Evolutionary conservation across 805 yeast species (phyloP).

Genomic region (Naumovozyma castellii): DNA sequence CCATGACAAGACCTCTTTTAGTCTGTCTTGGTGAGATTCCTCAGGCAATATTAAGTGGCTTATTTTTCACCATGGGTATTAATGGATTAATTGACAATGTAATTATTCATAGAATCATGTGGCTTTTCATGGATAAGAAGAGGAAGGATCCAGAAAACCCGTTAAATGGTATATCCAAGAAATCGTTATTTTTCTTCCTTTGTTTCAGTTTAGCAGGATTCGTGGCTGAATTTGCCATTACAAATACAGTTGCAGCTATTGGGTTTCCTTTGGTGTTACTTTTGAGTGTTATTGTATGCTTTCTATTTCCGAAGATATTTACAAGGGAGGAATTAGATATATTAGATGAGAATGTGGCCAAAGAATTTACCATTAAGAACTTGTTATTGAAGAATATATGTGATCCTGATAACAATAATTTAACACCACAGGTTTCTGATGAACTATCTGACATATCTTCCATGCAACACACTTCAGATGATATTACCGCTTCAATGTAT

Average conservation of each 20-base stretch:
- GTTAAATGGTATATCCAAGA: constrained; percentile 26
- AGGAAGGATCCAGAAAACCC: constrained; percentile 28
- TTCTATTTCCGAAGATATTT: constrained; percentile 54
- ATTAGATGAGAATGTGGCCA: constrained; percentile 60
- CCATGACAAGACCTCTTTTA: constrained; percentile 84
- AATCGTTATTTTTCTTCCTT: constrained; percentile 44
- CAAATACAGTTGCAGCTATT: constrained; percentile 81
- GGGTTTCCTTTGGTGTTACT: constrained; percentile 86
- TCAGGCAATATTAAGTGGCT: constrained; percentile 85
- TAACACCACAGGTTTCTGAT: too few relatives aligned
- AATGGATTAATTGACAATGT: constrained; percentile 63
- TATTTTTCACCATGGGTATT: constrained; percentile 89
- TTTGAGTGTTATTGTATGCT: constrained; percentile 51
- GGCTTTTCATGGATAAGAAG: constrained; percentile 49
- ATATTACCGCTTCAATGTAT: too few relatives aligned
- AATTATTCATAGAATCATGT: constrained; percentile 53
- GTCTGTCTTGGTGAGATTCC: constrained; percentile 77
- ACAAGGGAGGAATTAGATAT: constrained; percentile 48
- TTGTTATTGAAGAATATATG: constrained; percentile 23
- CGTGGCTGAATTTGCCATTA: constrained; percentile 74
- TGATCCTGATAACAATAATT: constrained; percentile 1
- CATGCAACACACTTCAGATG: too few relatives aligned
- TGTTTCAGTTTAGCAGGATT: constrained; percentile 55
- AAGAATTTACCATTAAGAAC: constrained; percentile 44
- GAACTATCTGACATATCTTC: too few relatives aligned